Percentiles rank a stretch among this genome's conserved stretches.
Conservation (phyloP, 177 flowering plant genomes). For the Vitis hybrid region DNA sequence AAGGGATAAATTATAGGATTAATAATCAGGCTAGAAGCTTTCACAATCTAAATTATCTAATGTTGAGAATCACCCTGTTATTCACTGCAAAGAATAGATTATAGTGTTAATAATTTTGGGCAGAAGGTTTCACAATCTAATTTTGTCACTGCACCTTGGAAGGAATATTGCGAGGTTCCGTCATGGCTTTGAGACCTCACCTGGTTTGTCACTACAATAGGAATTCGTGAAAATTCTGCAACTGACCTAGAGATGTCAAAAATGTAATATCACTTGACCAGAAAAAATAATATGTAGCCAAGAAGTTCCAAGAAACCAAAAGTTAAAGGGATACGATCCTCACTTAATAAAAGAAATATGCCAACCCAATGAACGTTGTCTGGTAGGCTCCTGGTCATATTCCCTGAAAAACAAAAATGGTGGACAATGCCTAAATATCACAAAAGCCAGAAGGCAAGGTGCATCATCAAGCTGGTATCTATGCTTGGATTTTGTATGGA, state of each 20-base stretch:
- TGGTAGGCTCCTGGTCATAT: conserved; percentile 34
- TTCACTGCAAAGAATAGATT: conserved; percentile 34
- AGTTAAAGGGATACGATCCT: conserved; percentile 14
- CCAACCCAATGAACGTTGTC: conserved; percentile 69
- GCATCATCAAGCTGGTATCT: too few relatives aligned
- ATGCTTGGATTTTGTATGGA: too few relatives aligned
- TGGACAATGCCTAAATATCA: not conserved
- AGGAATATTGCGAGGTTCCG: conserved; percentile 46
- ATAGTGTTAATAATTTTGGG: not conserved
- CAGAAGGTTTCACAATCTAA: conserved; percentile 4
- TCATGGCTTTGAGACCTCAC: conserved; percentile 62
- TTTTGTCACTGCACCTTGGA: conserved; percentile 49
- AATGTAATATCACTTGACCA: conserved; percentile 5
- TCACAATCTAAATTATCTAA: conserved; percentile 3
- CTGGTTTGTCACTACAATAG: conserved; percentile 84
- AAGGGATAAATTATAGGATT: conserved; percentile 5
- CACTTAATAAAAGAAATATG: conserved; percentile 86
- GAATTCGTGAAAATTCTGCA: conserved; percentile 78
- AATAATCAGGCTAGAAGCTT: not conserved
- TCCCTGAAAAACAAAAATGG: conserved; percentile 43
- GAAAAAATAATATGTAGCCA: conserved; percentile 8
- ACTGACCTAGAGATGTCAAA: conserved; percentile 51
- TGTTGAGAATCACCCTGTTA: conserved; percentile 9
- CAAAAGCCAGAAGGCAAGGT: too few relatives aligned
- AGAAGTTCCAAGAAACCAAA: not conserved